phyloP scores from a whole-genome alignment of 768 basidiomycete species.

The Lentinula sp. region DNA sequence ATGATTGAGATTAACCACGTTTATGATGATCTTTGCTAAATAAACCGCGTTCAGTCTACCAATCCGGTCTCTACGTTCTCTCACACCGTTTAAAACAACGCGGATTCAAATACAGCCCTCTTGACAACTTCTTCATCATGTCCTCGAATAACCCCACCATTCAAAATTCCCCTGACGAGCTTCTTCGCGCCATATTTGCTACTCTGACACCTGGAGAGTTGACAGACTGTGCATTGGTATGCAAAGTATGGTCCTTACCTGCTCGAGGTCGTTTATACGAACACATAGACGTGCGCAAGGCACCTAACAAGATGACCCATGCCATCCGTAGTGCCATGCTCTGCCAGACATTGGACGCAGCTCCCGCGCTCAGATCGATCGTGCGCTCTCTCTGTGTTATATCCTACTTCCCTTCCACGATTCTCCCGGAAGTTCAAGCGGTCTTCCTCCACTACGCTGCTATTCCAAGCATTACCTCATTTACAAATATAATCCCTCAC shows the following conservation, averaged over 20 bases:
- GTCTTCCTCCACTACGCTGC: neutral
- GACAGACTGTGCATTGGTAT: neutral
- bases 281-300: neutral
- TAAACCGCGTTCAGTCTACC: constrained; percentile 4
- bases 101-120: too few relatives aligned
- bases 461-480: neutral
- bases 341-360: neutral
- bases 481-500: neutral
- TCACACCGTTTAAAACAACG: neutral
- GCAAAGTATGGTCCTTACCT: neutral
- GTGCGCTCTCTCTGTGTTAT: neutral
- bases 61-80: neutral
- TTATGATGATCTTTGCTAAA: constrained; percentile 4
- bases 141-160: neutral
- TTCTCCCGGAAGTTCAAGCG: neutral
- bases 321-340: neutral
- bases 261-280: constrained; percentile 1
- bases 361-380: neutral
- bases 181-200: neutral
- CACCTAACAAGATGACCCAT: neutral
- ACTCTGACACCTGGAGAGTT: neutral
- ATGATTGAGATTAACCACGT: constrained; percentile 2
- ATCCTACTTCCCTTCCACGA: neutral
- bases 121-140: neutral
- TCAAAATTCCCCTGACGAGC: neutral